Evolutionary conservation across 805 yeast genomes (phyloP), one percentile per base, ranked within the genome.

Genomic region (Teunomyces gatunensis): DNA sequence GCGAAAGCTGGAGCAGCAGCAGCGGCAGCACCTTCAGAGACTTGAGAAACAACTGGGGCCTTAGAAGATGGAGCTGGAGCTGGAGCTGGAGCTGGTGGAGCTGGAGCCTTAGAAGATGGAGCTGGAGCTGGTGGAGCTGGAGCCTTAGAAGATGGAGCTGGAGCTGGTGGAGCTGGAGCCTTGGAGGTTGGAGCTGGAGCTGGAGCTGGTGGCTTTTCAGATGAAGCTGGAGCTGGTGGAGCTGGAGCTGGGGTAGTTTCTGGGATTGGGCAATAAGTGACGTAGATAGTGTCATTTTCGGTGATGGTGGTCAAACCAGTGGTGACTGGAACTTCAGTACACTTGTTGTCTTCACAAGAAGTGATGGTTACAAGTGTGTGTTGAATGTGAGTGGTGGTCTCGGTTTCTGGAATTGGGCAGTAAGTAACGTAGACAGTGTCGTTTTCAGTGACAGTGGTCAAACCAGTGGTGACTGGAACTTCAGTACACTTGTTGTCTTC

Each of bases 241-340:
- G 41, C 44, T 32, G 50, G 40, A 32, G 55, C 51, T 41, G 50
- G 51, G 34, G 53, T 25, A 13, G 54, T 20, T 32, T 32, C 34
- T 32, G 34, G 48, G 60, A 61, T 30, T 55, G 68, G 68, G 51
- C 67, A 64, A 64, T 60, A 64, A 44, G 69, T 64, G 57, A 67
- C 63, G 65, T 62, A 64, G 34, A 53, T 52, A 43, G 69, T 62
- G 39, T 54, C 57, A 44, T 55, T 51, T 44, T 59, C 61, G 49
- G 69, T 66, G 52, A 66, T 62, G 40, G 71, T 66, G 58, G 73
- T 67, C 36, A 66, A 47, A 62, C 70, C 71, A 39, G 72, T 67
- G 53, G 70, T 65, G 13, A 35, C 44, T 40, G 60, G 50, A 15
- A 48, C 52, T 13, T 36, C 42, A 9, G 42, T 11, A 49, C 75